A percentile compares a stretch with the other conserved stretches of the same genome.
Evolutionary conservation across 1,284 basidiomycete genomes (phyloP).

Genomic region (Trametes versicolor): DNA sequence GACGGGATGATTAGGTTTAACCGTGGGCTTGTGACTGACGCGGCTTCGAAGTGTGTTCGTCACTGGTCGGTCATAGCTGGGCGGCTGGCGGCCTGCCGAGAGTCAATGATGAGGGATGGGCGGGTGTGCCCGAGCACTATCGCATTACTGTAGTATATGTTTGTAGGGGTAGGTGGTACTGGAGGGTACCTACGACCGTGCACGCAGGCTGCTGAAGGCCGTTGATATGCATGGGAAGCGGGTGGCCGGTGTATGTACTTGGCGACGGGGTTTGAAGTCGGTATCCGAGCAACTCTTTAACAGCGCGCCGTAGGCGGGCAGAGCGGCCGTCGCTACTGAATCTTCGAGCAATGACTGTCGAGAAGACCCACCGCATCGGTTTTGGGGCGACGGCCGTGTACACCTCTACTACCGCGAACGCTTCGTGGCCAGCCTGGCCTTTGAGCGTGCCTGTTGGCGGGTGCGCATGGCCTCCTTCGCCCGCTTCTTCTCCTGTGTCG

Average conservation of each 20-base stretch:
- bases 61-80: not conserved
- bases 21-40: conserved; percentile 12
- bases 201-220: not conserved
- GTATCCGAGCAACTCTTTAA: conserved; percentile 5
- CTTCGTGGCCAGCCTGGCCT: conserved; percentile 38
- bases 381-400: not conserved
- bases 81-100: not conserved
- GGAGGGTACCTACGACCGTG: not conserved
- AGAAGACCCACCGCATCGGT: not conserved
- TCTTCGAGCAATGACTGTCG: not conserved
- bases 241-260: not conserved
- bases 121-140: not conserved
- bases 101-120: not conserved
- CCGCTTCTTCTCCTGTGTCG: conserved; percentile 76
- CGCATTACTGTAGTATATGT: not conserved
- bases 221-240: not conserved
- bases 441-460: conserved; percentile 47
- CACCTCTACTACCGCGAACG: conserved; percentile 9
- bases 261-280: not conserved
- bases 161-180: not conserved
- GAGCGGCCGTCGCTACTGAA: not conserved
- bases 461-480: conserved; percentile 61
- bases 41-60: not conserved
- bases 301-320: not conserved
- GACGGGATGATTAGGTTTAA: not conserved